Evolutionary conservation across 345 rosid species (phyloP), one percentile per base, ranked within the genome.

Genomic region (Chamaenerion angustifolium): DNA sequence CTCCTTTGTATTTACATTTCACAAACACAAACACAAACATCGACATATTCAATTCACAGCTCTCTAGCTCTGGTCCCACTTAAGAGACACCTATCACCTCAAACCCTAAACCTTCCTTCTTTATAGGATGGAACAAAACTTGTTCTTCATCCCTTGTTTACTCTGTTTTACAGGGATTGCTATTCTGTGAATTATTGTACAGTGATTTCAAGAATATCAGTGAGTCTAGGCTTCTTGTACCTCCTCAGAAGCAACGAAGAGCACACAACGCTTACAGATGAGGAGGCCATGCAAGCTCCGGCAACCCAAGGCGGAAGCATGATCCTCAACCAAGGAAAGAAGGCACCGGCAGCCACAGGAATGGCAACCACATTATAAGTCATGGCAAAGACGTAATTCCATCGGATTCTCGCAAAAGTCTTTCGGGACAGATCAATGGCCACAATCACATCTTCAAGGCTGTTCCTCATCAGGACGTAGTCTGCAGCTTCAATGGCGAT

Each of bases 401-500:
- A 66, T 12, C 92, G 70, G 64, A 93, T 93, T 3, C 99, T 68
- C 23, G 82, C 19, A n/a, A 93, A 65, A 44, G 99, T 85, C 70
- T 81, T 81, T 54, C 92, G 73, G 0, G 99, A 93, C 44, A 93
- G 86, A 68, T 93, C 96, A 2, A 93, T 82, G 56, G 96, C 96
- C 45, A 88, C 88, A 54, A 93, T 93, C 12, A 93, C 99, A 17
- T 85, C 96, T 74, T 93, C 99, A 37, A 93, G 65, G 67, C 78
- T 93, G 69, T 80, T 93, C 65, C 92, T 79, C 99, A 93, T 93
- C 65, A 93, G 68, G 43, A 93, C 96, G 17, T 85, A 88, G 57
- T 93, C 94, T 0, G 99, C 99, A 42, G 99, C 96, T 81, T 93
- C 99, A 16, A 88, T 84, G 11, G 96, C 99, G 10, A 93, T 80